Evolutionary conservation across 495 filamentous ascomycete genomes (phyloP).

Genomic region (Neurospora africana): DNA sequence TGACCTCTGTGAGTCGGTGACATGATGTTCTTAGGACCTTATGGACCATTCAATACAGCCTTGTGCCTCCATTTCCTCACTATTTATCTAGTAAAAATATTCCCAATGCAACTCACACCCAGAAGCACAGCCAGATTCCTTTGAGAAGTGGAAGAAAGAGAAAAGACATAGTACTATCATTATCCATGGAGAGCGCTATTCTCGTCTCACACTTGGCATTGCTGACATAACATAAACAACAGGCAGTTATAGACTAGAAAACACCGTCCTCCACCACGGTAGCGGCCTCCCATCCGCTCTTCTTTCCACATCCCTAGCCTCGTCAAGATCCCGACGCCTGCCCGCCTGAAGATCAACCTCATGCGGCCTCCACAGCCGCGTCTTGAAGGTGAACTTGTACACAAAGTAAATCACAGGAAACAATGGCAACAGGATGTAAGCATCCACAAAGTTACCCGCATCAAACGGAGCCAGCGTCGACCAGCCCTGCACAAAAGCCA

Average conservation of each 20-base stretch:
- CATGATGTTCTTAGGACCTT: no score
- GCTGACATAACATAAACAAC: not conserved
- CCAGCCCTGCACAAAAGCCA: conserved; percentile 57
- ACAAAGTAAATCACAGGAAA: conserved; percentile 48
- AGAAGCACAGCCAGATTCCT: not conserved
- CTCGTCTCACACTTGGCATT: not conserved
- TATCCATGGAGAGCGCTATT: not conserved
- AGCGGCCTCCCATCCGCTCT: conserved; percentile 1
- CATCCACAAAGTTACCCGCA: conserved; percentile 51
- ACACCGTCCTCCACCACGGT: conserved; percentile 20
- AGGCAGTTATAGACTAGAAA: conserved; percentile 6
- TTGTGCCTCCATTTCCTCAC: no score
- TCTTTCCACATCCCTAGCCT: conserved; percentile 15
- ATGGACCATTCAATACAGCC: no score
- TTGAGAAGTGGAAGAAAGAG: not conserved
- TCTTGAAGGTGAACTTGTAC: conserved; percentile 52
- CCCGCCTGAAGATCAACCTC: conserved; percentile 55
- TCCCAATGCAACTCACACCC: no score
- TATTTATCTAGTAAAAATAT: no score
- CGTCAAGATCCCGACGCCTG: conserved; percentile 38
- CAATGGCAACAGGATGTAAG: conserved; percentile 57
- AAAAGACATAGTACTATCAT: not conserved
- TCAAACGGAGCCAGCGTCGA: conserved; percentile 44
- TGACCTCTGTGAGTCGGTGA: no score
- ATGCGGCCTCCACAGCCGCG: conserved; percentile 36